These are phyloP conservation scores for Monosporascus sp. DNA, from an alignment of 2,329 filamentous ascomycete genomes.

Conservation along the genomic window DNA sequence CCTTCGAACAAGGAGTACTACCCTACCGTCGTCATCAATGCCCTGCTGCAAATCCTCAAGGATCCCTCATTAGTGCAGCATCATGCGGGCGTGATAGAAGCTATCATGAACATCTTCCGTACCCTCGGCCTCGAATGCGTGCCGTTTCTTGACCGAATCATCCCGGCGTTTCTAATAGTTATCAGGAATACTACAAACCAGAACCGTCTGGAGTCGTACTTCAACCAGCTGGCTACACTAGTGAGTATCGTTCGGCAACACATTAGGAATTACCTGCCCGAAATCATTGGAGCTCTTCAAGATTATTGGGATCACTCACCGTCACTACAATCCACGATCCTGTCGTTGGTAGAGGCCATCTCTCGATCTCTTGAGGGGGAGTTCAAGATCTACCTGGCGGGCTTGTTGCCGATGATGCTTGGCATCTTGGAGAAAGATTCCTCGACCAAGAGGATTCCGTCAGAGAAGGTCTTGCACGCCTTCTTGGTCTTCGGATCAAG, in stretches of 20 bases:
- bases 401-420: slow-evolving; percentile 87
- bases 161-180: slow-evolving; percentile 87
- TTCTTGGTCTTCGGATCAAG: slow-evolving; percentile 95
- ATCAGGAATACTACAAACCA: slow-evolving; percentile 70
- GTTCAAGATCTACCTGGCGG: slow-evolving; percentile 93
- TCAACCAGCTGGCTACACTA: slow-evolving; percentile 89
- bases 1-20: slow-evolving; percentile 98
- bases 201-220: slow-evolving; percentile 85
- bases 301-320: slow-evolving; percentile 84
- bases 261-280: slow-evolving; percentile 82
- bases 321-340: slow-evolving; percentile 82
- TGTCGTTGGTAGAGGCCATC: slow-evolving; percentile 89
- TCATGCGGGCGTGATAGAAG: slow-evolving; percentile 90
- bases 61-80: slow-evolving; percentile 86
- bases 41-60: slow-evolving; percentile 84
- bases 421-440: slow-evolving; percentile 84
- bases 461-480: slow-evolving; percentile 86
- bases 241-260: slow-evolving; percentile 96
- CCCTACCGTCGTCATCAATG: slow-evolving; percentile 95
- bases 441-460: slow-evolving; percentile 69
- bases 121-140: slow-evolving; percentile 95
- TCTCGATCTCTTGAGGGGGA: slow-evolving; percentile 91
- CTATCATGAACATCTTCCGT: slow-evolving; percentile 98
- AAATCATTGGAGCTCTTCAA: slow-evolving; percentile 79
- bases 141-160: slow-evolving; percentile 86